phyloP scores from a whole-genome alignment of 257 asterid species.

The Solanum acaule region DNA sequence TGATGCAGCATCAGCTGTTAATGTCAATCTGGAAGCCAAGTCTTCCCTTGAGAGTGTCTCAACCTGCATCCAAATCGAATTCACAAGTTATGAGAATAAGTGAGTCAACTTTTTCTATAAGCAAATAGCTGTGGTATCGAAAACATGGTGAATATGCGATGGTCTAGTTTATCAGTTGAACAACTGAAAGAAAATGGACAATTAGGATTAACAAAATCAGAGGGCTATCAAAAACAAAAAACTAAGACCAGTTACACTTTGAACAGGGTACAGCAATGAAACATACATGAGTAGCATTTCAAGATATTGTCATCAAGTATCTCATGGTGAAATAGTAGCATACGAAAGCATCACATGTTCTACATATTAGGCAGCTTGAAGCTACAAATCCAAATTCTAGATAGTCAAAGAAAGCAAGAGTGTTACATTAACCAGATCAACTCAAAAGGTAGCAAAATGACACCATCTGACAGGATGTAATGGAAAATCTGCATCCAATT shows the following conservation, averaged over 20 bases:
- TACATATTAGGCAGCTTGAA: background rate
- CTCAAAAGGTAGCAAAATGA: background rate
- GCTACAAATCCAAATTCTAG: background rate
- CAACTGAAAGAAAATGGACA: background rate
- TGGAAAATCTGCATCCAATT: background rate
- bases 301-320: background rate
- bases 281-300: background rate
- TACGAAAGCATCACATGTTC: background rate
- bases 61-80: constrained; percentile 41
- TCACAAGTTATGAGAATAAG: constrained; percentile 5
- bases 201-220: background rate
- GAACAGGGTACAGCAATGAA: background rate
- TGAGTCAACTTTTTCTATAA: background rate
- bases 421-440: background rate
- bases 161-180: background rate
- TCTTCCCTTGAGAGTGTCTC: constrained; percentile 85
- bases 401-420: background rate
- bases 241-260: background rate
- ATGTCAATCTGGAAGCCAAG: constrained; percentile 85
- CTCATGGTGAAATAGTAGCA: background rate
- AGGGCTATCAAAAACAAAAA: background rate
- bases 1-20: constrained; percentile 70
- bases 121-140: background rate
- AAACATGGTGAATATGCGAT: background rate
- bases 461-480: background rate